phyloP scores from a whole-genome alignment of 1,284 basidiomycete genomes.

The Schizopora paradoxa region DNA sequence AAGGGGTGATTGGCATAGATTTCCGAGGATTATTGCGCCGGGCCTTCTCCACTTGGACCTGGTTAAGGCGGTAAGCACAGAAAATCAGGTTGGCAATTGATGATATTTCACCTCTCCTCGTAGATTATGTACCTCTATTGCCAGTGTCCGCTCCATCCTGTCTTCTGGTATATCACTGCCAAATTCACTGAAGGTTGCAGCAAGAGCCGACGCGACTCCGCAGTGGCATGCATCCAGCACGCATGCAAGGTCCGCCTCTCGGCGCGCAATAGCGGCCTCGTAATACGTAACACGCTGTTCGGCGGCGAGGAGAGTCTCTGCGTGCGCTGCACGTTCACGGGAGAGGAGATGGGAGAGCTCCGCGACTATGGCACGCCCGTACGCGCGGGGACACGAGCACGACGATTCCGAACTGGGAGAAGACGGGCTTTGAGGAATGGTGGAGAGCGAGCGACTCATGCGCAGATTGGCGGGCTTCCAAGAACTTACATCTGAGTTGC shows the following conservation, averaged over 20 bases:
- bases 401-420: neutral
- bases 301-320: slow-evolving; percentile 33
- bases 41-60: neutral
- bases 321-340: slow-evolving; percentile 43
- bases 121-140: neutral
- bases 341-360: slow-evolving; percentile 35
- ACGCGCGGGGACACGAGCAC: slow-evolving; percentile 23
- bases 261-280: slow-evolving; percentile 43
- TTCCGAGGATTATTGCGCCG: neutral
- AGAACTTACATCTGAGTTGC: slow-evolving; percentile 41
- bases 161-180: no score
- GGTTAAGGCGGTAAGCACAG: neutral
- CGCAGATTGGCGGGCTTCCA: slow-evolving; percentile 49
- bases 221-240: slow-evolving; percentile 11
- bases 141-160: neutral
- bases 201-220: neutral
- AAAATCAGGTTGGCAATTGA: neutral
- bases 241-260: no score
- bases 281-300: slow-evolving; percentile 46
- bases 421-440: slow-evolving; percentile 20
- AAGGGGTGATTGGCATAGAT: neutral
- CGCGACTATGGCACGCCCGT: slow-evolving; percentile 40
- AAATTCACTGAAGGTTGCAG: neutral
- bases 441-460: slow-evolving; percentile 39
- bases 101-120: neutral